Evolutionary conservation across 805 yeast genomes (phyloP), one percentile per base, ranked within the genome.

Genomic region (Lachancea sp.): DNA sequence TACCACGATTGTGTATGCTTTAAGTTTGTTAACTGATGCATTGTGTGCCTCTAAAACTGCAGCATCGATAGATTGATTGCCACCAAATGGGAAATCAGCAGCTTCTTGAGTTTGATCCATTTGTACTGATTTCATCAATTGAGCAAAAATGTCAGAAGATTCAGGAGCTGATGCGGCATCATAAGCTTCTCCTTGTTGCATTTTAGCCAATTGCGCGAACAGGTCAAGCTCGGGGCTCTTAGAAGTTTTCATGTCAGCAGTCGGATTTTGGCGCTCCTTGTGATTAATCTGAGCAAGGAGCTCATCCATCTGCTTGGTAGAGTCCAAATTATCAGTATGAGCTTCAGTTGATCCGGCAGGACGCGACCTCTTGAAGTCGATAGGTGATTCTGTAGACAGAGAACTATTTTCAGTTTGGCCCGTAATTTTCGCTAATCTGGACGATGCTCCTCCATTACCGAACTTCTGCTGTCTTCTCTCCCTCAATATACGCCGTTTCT

Each of bases 391-490:
- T 3, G 68, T 48, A 4, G 65, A 55, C 38, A 69, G 46, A 17
- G 54, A 58, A 29, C 72, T 64, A 34, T 60, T 61, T 19, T 60
- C 57, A 9, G 42, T 41, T 16, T 61, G 54, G 2, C 72, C 73
- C 1, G 72, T 62, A 41, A 72, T 72, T 41, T 68, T 70, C 46
- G 71, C 75, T 51, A 80, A 58, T 45, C 87, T 63, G 16, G 67
- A 67, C 3, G 74, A 53, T 16, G 78, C 81, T 34, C 71, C 72
- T 3, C 80, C 80, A 46, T 70, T 68, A 37, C 67, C 61, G 67
- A 80, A 69, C 55, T 78, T 79, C 46, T 82, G 79, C 32, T 75
- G 79, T 54, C 87, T 70, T 54, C 83, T 70, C 53, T 80, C 84
- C 43, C 84, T 68, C 33, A 80, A 58, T 17, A 78, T 50, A 40